Conservation (phyloP, 1,284 basidiomycete species). For the Amylostereum chailletii region DNA sequence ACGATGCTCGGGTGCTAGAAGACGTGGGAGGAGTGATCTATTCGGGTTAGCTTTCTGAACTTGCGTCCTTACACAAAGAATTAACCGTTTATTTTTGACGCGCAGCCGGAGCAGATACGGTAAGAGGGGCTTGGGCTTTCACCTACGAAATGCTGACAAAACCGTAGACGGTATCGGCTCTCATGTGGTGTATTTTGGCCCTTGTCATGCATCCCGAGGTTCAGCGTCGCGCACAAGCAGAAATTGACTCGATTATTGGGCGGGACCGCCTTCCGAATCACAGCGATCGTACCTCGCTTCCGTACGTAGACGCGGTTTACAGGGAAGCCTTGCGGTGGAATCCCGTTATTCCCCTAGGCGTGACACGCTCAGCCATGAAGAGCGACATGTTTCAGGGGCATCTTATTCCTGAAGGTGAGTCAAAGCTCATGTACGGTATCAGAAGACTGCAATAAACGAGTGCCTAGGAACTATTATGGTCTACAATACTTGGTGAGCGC, state of each 20-base stretch:
- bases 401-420: conserved; percentile 1
- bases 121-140: background rate
- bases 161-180: conserved; percentile 1
- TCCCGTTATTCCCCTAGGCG: conserved; percentile 1
- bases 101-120: conserved; percentile 5
- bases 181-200: background rate
- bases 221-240: conserved; percentile 4
- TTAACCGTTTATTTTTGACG: background rate
- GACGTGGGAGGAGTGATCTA: background rate
- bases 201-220: conserved; percentile 3
- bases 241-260: conserved; percentile 4
- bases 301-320: conserved; percentile 5
- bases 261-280: conserved; percentile 6
- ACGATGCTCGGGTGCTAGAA: background rate
- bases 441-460: background rate
- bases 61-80: background rate
- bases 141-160: too few relatives aligned
- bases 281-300: conserved; percentile 5
- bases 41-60: background rate
- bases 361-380: background rate
- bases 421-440: background rate
- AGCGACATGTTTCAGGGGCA: background rate
- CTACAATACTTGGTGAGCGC: background rate
- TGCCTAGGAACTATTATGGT: background rate
- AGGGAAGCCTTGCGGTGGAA: conserved; percentile 4